Conservation (phyloP, 768 basidiomycete genomes). For the Tylopilus subfusipes region DNA sequence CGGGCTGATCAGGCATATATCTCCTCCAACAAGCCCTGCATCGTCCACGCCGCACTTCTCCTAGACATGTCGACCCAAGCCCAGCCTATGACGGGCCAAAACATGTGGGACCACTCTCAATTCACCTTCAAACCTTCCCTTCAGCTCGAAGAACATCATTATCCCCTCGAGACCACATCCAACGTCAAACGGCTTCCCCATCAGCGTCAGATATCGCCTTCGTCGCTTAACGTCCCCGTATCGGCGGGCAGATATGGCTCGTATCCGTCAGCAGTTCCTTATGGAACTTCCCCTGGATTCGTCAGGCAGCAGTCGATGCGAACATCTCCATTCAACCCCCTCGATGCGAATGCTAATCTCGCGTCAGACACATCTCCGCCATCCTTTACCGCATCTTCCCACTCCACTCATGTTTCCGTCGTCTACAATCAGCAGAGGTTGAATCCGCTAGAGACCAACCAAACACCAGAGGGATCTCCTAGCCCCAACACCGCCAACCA, state of each 20-base stretch:
- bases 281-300: slow-evolving; percentile 11
- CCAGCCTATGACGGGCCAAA: slow-evolving; percentile 6
- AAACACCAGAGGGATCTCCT: slow-evolving; percentile 13
- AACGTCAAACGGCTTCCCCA: slow-evolving; percentile 7
- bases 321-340: slow-evolving; percentile 10
- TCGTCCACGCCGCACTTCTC: neutral
- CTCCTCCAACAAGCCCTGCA: neutral
- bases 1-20: slow-evolving; percentile 2
- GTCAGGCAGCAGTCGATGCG: slow-evolving; percentile 7
- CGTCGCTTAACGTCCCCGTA: neutral
- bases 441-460: slow-evolving; percentile 11
- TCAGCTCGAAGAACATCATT: slow-evolving; percentile 29
- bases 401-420: slow-evolving; percentile 7
- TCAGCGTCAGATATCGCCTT: slow-evolving; percentile 7
- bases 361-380: slow-evolving; percentile 16
- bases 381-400: slow-evolving; percentile 10
- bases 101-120: slow-evolving; percentile 18
- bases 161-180: slow-evolving; percentile 14
- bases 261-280: slow-evolving; percentile 13
- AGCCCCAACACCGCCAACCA: slow-evolving; percentile 3
- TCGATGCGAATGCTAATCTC: slow-evolving; percentile 3
- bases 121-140: slow-evolving; percentile 16
- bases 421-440: slow-evolving; percentile 13
- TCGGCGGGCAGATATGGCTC: slow-evolving; percentile 7
- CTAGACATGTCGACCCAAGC: slow-evolving; percentile 25